These are phyloP conservation scores for Dipodascopsis tothii DNA, from an alignment of 805 yeast genomes.

Conservation along the genomic window DNA sequence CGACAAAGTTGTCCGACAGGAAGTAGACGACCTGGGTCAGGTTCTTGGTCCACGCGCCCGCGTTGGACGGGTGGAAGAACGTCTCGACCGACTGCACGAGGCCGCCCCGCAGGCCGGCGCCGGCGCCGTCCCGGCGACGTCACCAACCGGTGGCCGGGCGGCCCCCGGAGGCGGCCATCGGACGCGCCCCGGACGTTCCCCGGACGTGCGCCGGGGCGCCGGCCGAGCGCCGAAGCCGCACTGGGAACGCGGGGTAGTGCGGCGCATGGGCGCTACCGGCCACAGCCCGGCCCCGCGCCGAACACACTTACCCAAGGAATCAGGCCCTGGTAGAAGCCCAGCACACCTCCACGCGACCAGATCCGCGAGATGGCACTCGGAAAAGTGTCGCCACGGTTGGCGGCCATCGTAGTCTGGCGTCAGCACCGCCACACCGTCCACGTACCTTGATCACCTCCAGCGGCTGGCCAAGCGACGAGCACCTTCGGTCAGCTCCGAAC, in stretches of 20 bases:
- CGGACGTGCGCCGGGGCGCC: too few relatives aligned
- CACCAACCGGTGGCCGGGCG: slow-evolving; percentile 37
- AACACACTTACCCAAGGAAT: slow-evolving; percentile 78
- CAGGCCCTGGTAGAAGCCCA: slow-evolving; percentile 93
- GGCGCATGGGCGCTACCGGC: background rate
- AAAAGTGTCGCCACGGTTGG: slow-evolving; percentile 69
- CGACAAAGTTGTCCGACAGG: slow-evolving; percentile 36
- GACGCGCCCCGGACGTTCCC: background rate
- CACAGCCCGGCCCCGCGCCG: too few relatives aligned
- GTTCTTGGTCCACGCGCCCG: slow-evolving; percentile 77
- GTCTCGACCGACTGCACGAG: slow-evolving; percentile 67
- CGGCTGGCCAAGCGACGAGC: slow-evolving; percentile 93
- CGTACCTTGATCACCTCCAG: slow-evolving; percentile 67
- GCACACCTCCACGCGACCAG: slow-evolving; percentile 87
- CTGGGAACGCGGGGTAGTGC: background rate
- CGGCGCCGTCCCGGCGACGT: slow-evolving; percentile 47
- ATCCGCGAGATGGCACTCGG: slow-evolving; percentile 63
- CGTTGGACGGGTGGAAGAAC: slow-evolving; percentile 84
- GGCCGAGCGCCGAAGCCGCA: too few relatives aligned
- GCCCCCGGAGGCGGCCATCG: background rate
- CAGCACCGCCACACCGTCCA: too few relatives aligned
- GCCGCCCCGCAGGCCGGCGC: slow-evolving; percentile 45
- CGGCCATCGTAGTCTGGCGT: slow-evolving; percentile 88
- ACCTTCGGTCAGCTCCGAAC: too few relatives aligned
- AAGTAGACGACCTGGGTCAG: slow-evolving; percentile 60